Conservation (phyloP, 805 yeast genomes). For the Hanseniaspora hatyaiensis region DNA sequence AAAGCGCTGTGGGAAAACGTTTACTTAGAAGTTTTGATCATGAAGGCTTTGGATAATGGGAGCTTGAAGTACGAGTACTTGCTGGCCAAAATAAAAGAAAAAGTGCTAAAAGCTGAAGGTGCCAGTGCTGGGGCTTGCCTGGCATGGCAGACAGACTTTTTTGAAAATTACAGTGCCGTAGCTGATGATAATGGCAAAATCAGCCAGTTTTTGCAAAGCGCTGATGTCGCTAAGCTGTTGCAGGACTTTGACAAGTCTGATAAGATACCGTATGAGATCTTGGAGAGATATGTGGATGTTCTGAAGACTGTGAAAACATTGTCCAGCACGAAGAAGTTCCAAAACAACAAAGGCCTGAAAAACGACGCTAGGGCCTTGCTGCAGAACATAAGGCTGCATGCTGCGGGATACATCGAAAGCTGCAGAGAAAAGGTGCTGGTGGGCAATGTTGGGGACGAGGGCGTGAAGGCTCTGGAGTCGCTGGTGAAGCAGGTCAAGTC, state of each 20-base stretch:
- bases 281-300: background rate
- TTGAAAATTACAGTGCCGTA: background rate
- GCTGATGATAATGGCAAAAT: constrained; percentile 8
- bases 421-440: background rate
- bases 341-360: constrained; percentile 3
- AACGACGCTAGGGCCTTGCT: background rate
- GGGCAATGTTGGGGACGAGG: background rate
- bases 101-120: background rate
- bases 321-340: constrained; percentile 12
- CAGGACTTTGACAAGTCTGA: background rate
- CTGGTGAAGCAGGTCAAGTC: too few species aligned
- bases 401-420: background rate
- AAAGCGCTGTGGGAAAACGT: background rate
- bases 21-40: background rate
- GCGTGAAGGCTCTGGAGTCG: too few species aligned
- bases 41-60: constrained; percentile 9
- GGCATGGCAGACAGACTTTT: constrained; percentile 6
- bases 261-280: background rate
- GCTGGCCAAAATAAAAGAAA: background rate
- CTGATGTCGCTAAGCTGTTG: background rate
- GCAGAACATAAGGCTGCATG: background rate
- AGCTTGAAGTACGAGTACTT: constrained; percentile 4
- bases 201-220: background rate
- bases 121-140: background rate
- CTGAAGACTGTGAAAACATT: constrained; percentile 10